Percentiles rank a stretch among this genome's conserved stretches.
phyloP scores from a whole-genome alignment of 306 rosid genomes.

The Inga oerstediana region DNA sequence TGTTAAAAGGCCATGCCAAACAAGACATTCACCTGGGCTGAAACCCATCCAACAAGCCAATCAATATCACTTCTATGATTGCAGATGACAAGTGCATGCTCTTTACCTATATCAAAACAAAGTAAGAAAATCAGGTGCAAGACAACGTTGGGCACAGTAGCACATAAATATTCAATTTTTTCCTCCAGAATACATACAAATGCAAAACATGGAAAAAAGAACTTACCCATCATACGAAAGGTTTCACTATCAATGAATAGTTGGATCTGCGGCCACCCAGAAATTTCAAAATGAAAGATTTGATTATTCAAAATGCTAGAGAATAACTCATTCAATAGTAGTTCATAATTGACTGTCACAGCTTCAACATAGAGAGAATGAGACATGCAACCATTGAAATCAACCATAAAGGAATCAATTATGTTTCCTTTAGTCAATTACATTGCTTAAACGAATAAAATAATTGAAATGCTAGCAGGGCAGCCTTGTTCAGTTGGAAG shows the following conservation, averaged over 20 bases:
- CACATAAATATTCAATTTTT: not conserved
- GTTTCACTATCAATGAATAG: slow-evolving; percentile 3
- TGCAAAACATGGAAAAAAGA: not conserved
- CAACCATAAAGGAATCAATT: not conserved
- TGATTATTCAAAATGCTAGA: not conserved
- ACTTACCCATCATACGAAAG: slow-evolving; percentile 12
- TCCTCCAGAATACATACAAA: not conserved
- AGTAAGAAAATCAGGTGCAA: not conserved
- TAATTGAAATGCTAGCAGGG: not conserved
- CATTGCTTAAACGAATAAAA: not conserved
- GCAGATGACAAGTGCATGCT: slow-evolving; percentile 25
- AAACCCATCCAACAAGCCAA: slow-evolving; percentile 29
- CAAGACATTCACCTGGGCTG: slow-evolving; percentile 20
- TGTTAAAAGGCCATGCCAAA: not conserved
- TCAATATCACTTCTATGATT: slow-evolving; percentile 21
- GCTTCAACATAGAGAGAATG: not conserved
- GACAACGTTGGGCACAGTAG: not conserved
- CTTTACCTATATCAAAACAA: slow-evolving; percentile 10
- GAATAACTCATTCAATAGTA: not conserved
- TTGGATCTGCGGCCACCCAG: slow-evolving; percentile 13
- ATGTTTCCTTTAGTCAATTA: not conserved
- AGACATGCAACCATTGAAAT: not conserved
- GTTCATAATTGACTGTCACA: not conserved
- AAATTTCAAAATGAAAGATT: not conserved
- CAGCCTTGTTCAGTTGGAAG: slow-evolving; percentile 11